A percentile compares a stretch with the other conserved stretches of the same genome.
Conservation (phyloP, 306 rosid genomes). For the Oemleria cerasiformis region DNA sequence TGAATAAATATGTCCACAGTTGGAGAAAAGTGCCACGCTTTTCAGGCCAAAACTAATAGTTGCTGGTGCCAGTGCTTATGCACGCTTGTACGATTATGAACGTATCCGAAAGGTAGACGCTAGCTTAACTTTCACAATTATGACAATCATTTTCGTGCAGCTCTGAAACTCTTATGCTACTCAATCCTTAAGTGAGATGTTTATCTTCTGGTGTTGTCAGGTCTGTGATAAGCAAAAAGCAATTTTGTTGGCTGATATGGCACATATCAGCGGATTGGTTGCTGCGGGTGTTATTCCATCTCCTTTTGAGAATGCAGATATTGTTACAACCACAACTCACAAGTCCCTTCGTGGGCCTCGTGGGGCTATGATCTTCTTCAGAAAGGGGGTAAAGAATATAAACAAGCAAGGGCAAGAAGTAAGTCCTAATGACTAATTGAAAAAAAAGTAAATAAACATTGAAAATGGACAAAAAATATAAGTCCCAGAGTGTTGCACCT, state of each 20-base stretch:
- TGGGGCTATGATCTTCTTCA: conserved; percentile 93
- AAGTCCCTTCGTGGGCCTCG: conserved; percentile 98
- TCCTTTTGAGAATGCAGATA: conserved; percentile 46
- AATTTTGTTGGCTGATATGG: conserved; percentile 47
- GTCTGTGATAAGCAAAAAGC: conserved; percentile 51
- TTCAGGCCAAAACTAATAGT: conserved; percentile 47
- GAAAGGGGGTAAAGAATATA: conserved; percentile 82
- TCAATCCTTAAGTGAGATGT: not conserved
- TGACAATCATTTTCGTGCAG: not conserved
- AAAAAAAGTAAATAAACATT: not conserved
- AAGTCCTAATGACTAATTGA: conserved; percentile 33
- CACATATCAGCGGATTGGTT: conserved; percentile 52
- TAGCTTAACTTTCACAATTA: not conserved
- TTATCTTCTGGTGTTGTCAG: conserved; percentile 23
- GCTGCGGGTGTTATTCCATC: conserved; percentile 52
- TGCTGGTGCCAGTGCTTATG: conserved; percentile 57
- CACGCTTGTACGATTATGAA: conserved; percentile 44
- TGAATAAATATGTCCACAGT: conserved; percentile 21
- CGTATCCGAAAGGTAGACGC: conserved; percentile 41
- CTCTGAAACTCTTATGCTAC: not conserved
- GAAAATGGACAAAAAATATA: not conserved
- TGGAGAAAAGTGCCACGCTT: conserved; percentile 44
- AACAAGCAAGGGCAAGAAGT: conserved; percentile 95
- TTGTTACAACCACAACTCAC: conserved; percentile 92
- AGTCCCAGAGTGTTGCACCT: conserved; percentile 23